Evolutionary conservation across 2,329 filamentous ascomycete species (phyloP).

Genomic region (Fonsecaea pedrosoi): DNA sequence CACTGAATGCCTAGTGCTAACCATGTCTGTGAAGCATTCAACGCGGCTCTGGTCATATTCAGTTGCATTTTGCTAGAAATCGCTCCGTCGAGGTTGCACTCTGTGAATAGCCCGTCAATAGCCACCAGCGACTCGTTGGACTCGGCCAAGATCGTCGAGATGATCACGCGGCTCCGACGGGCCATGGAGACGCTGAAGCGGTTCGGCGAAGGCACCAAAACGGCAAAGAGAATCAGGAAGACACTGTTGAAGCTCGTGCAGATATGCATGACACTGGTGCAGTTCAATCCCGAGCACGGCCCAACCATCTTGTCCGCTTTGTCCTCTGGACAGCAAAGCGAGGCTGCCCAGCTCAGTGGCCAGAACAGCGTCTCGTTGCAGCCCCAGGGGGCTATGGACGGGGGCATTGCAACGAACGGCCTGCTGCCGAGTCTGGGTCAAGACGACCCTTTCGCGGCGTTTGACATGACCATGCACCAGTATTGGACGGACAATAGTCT

Average conservation of each 20-base stretch:
- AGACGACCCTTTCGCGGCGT: constrained; percentile 39
- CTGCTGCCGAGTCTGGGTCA: constrained; percentile 58
- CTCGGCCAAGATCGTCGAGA: constrained; percentile 24
- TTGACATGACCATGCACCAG: constrained; percentile 31
- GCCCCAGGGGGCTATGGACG: constrained; percentile 4
- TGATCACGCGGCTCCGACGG: constrained; percentile 28
- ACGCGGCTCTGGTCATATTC: constrained; percentile 47
- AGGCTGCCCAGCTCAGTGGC: constrained; percentile 11
- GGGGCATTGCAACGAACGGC: constrained; percentile 44
- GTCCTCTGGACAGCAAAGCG: constrained; percentile 22
- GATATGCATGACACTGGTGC: constrained; percentile 35
- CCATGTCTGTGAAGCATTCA: constrained; percentile 41
- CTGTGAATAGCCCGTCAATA: constrained; percentile 15
- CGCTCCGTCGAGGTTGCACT: constrained; percentile 22
- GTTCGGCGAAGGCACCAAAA: constrained; percentile 33
- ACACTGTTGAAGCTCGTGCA: constrained; percentile 34
- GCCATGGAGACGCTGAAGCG: constrained; percentile 29
- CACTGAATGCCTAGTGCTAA: constrained; percentile 29
- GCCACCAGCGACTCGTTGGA: constrained; percentile 21
- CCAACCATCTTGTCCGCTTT: constrained; percentile 27
- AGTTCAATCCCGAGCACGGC: constrained; percentile 29
- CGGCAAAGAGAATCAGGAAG: constrained; percentile 31
- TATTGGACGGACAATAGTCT: constrained; percentile 35
- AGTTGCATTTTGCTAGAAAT: constrained; percentile 36
- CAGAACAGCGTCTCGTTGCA: constrained; percentile 15